phyloP scores from a whole-genome alignment of 2,329 filamentous ascomycete species.

The Ceratocystis cacaofunesta region DNA sequence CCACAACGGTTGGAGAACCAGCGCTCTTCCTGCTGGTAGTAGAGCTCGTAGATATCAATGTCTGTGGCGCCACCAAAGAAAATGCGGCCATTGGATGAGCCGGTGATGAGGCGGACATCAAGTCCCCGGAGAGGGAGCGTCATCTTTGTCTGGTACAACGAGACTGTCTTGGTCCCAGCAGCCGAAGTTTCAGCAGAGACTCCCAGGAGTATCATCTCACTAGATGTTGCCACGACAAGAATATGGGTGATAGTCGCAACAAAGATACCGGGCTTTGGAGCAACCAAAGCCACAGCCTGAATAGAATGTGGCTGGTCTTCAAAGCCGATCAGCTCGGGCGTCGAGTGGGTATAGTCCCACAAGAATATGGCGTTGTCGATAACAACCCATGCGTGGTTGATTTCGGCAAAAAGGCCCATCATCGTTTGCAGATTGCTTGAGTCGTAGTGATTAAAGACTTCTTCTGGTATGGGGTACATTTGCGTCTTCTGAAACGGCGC shows the following conservation, averaged over 20 bases:
- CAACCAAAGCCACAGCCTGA: constrained; percentile 75
- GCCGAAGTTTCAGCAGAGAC: constrained; percentile 53
- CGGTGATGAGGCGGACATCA: constrained; percentile 63
- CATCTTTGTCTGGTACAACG: constrained; percentile 83
- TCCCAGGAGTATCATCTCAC: constrained; percentile 76
- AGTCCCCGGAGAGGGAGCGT: constrained; percentile 59
- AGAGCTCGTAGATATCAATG: constrained; percentile 83
- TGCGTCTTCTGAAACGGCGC: constrained; percentile 78
- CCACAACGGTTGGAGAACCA: constrained; percentile 87
- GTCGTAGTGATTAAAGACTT: constrained; percentile 87
- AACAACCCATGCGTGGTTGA: constrained; percentile 89
- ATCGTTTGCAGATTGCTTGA: constrained; percentile 71
- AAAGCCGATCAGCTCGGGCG: constrained; percentile 79
- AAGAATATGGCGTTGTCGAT: constrained; percentile 94
- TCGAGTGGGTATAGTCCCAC: constrained; percentile 93
- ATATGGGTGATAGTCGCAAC: constrained; percentile 73
- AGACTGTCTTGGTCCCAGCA: constrained; percentile 56
- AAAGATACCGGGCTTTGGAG: constrained; percentile 77
- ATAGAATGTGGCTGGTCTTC: constrained; percentile 83
- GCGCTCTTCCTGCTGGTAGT: constrained; percentile 91
- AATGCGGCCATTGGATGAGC: constrained; percentile 73
- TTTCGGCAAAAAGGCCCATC: constrained; percentile 88
- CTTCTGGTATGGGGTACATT: constrained; percentile 79
- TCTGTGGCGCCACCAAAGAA: constrained; percentile 75
- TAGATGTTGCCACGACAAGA: constrained; percentile 72